Percentiles rank a stretch among this genome's conserved stretches.
phyloP scores from a whole-genome alignment of 306 rosid species.

The Arachis stenosperma region DNA sequence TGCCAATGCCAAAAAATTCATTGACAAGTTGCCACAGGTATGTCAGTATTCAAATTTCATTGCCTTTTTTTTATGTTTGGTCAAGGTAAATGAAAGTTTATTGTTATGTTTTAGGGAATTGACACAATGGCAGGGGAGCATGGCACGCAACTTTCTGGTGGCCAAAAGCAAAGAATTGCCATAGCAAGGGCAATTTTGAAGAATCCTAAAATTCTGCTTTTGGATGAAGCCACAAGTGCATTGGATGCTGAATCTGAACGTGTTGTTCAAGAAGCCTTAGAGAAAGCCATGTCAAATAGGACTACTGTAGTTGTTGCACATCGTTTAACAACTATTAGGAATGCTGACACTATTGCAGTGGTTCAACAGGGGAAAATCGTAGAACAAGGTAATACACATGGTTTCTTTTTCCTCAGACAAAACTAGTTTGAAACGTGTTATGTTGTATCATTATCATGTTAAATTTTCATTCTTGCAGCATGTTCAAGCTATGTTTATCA shows the following conservation, averaged over 20 bases:
- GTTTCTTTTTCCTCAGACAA: no score
- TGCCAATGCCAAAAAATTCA: conserved; percentile 88
- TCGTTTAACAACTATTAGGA: conserved; percentile 85
- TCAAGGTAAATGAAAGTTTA: background rate
- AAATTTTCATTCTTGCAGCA: background rate
- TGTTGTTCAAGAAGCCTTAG: conserved; percentile 86
- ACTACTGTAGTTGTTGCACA: conserved; percentile 92
- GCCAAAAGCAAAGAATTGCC: conserved; percentile 97
- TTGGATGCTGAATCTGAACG: conserved; percentile 91
- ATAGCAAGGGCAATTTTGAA: conserved; percentile 92
- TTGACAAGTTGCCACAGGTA: conserved; percentile 74
- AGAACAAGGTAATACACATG: conserved; percentile 57
- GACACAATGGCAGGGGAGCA: conserved; percentile 86
- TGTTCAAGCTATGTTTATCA: conserved; percentile 21
- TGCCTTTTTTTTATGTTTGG: background rate
- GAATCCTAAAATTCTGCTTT: conserved; percentile 85
- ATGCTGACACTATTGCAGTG: conserved; percentile 81
- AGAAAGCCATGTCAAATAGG: conserved; percentile 61
- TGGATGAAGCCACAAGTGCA: conserved; percentile 96
- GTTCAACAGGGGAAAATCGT: conserved; percentile 83
- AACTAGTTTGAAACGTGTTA: no score
- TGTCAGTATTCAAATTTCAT: conserved; percentile 10
- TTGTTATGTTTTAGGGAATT: conserved; percentile 61
- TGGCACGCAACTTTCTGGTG: conserved; percentile 94
- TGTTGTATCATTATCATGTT: no score